Percentiles rank a stretch among this genome's conserved stretches.
phyloP scores from a whole-genome alignment of 768 basidiomycete species.

The Mycena indigotica region DNA sequence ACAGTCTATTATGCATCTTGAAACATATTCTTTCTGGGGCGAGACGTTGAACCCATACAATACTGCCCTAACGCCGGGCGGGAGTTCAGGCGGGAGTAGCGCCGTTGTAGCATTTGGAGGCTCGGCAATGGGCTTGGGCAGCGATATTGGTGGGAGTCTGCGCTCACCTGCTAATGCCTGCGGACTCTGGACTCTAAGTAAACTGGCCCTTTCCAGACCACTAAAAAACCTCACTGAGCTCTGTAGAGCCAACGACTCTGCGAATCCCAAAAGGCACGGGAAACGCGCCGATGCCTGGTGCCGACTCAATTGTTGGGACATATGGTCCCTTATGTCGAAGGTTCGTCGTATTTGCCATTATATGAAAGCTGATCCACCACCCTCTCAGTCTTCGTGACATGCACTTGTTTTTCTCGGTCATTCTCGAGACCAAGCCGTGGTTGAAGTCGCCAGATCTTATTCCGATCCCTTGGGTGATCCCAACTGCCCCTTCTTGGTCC shows the following conservation, averaged over 20 bases:
- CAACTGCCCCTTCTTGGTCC: slow-evolving; percentile 20
- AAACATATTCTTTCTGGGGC: slow-evolving; percentile 36
- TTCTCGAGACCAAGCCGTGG: slow-evolving; percentile 43
- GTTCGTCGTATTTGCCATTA: slow-evolving; percentile 33
- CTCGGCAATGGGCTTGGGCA: slow-evolving; percentile 47
- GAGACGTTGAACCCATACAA: slow-evolving; percentile 48
- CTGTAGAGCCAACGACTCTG: slow-evolving; percentile 20
- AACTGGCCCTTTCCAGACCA: too few relatives aligned
- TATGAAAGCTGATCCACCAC: too few relatives aligned
- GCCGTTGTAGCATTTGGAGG: slow-evolving; percentile 51
- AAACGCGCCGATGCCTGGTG: slow-evolving; percentile 41
- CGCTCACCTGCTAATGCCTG: slow-evolving; percentile 34
- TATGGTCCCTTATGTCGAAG: slow-evolving; percentile 54
- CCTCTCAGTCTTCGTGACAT: slow-evolving; percentile 32
- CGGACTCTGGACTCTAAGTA: slow-evolving; percentile 24
- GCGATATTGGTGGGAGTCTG: slow-evolving; percentile 37
- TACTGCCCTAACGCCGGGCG: slow-evolving; percentile 45
- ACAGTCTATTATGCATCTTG: slow-evolving; percentile 44
- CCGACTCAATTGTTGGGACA: slow-evolving; percentile 55
- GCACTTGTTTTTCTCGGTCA: slow-evolving; percentile 32
- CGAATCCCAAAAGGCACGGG: slow-evolving; percentile 54
- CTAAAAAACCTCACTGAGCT: too few relatives aligned
- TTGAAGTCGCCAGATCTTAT: slow-evolving; percentile 37
- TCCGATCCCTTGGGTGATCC: slow-evolving; percentile 29
- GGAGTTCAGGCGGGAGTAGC: slow-evolving; percentile 56